phyloP scores from a whole-genome alignment of 2,329 filamentous ascomycete species.

The Colletotrichum neosansevieriae region DNA sequence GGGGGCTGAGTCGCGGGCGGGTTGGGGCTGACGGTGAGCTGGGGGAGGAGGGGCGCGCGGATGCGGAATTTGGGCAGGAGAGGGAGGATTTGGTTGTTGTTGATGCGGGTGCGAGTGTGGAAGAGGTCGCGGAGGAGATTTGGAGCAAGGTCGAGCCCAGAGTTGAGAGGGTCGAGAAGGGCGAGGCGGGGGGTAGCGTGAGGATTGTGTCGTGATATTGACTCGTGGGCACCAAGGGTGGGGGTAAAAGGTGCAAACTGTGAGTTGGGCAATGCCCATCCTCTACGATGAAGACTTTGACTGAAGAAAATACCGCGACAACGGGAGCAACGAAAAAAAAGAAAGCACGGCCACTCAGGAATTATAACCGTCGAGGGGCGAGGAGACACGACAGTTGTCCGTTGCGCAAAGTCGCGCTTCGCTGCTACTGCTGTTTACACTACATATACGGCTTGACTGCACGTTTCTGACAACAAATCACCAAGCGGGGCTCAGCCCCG shows the following conservation, averaged over 20 bases:
- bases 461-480: neutral
- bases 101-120: conserved; percentile 65
- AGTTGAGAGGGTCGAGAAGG: conserved; percentile 62
- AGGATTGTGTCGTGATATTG: conserved; percentile 52
- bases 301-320: too few species aligned
- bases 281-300: too few species aligned
- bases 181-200: conserved; percentile 60
- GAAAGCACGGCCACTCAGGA: too few species aligned
- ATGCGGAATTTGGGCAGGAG: conserved; percentile 57
- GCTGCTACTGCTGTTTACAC: too few species aligned
- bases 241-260: too few species aligned
- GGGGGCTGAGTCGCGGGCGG: conserved; percentile 63
- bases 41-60: conserved; percentile 43
- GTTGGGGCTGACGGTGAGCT: conserved; percentile 49
- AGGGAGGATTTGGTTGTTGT: conserved; percentile 67
- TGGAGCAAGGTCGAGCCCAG: conserved; percentile 64
- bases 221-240: too few species aligned
- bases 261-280: too few species aligned
- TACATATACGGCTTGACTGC: neutral
- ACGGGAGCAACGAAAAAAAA: too few species aligned
- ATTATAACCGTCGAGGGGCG: too few species aligned
- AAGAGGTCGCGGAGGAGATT: conserved; percentile 68
- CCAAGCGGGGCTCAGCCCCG: conserved; percentile 32
- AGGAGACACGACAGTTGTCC: too few species aligned
- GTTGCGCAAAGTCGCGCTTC: too few species aligned